phyloP scores from a whole-genome alignment of 768 basidiomycete species.

The Tylopilus intermedius region DNA sequence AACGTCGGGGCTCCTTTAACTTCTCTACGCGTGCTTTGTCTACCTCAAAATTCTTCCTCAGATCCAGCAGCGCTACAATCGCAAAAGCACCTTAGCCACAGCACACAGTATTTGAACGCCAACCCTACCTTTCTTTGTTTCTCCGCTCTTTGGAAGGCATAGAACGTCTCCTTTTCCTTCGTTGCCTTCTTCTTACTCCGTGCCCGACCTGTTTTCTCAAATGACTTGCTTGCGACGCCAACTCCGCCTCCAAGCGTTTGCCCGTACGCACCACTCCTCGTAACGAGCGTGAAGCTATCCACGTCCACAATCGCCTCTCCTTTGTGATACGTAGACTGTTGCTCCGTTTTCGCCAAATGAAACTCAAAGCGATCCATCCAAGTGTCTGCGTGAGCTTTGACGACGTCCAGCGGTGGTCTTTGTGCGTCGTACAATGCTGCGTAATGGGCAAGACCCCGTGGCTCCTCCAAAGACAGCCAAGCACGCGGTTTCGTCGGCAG shows the following conservation, averaged over 20 bases:
- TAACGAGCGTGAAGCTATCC: constrained; percentile 92
- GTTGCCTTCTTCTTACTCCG: constrained; percentile 49
- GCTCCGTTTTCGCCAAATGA: constrained; percentile 47
- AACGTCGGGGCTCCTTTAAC: constrained; percentile 65
- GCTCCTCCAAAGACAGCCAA: constrained; percentile 65
- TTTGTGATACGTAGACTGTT: constrained; percentile 64
- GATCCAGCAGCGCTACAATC: constrained; percentile 46
- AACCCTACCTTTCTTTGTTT: constrained; percentile 72
- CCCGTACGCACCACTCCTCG: constrained; percentile 85
- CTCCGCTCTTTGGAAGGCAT: constrained; percentile 87
- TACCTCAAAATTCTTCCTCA: constrained; percentile 78
- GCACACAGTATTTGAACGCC: not conserved
- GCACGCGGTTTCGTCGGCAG: constrained; percentile 45
- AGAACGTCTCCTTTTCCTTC: constrained; percentile 74
- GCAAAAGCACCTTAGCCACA: constrained; percentile 2
- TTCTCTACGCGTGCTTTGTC: constrained; percentile 60
- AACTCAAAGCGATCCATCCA: constrained; percentile 75
- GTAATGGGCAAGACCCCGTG: constrained; percentile 73
- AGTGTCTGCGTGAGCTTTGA: constrained; percentile 77
- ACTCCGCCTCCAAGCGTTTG: constrained; percentile 81
- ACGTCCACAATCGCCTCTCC: constrained; percentile 90
- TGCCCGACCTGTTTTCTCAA: constrained; percentile 33
- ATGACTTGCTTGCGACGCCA: constrained; percentile 58
- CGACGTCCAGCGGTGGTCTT: constrained; percentile 70
- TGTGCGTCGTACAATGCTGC: constrained; percentile 52